These are phyloP conservation scores for Penicillium glabrum DNA, from an alignment of 2,329 filamentous ascomycete genomes.

Conservation along the genomic window DNA sequence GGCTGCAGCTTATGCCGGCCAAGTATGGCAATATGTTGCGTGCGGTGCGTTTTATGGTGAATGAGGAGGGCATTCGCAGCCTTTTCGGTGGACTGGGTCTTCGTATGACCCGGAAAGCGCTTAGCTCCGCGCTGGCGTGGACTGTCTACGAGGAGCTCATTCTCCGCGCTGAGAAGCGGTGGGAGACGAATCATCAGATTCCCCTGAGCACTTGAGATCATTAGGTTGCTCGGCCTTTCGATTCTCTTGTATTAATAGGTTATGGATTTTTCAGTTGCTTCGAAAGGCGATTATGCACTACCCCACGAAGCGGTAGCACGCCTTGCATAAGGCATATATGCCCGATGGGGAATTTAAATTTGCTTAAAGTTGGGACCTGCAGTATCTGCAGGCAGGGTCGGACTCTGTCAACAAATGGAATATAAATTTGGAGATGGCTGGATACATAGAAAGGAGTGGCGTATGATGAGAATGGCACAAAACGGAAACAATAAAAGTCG, in stretches of 20 bases:
- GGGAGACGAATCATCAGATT: conserved; percentile 31
- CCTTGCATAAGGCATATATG: conserved; percentile 9
- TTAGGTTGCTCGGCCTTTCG: neutral
- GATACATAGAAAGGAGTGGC: conserved; percentile 8
- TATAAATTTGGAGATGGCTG: conserved; percentile 5
- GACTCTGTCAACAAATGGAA: neutral
- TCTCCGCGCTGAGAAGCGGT: conserved; percentile 61
- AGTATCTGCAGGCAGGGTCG: neutral
- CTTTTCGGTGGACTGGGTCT: conserved; percentile 84
- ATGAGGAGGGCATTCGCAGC: conserved; percentile 75
- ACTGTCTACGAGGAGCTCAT: conserved; percentile 95
- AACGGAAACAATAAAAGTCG: conserved; percentile 9
- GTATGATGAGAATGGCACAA: conserved; percentile 10
- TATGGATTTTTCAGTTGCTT: neutral
- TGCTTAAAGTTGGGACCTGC: neutral
- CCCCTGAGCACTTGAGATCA: conserved; percentile 4
- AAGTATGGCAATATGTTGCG: conserved; percentile 80
- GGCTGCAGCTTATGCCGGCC: conserved; percentile 84
- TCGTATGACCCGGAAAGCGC: conserved; percentile 84
- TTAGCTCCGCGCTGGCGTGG: conserved; percentile 95
- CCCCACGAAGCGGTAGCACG: neutral
- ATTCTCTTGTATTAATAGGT: neutral
- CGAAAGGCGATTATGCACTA: neutral
- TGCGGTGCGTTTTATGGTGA: conserved; percentile 74
- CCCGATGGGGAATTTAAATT: neutral